A percentile compares a stretch with the other conserved stretches of the same genome.
Evolutionary conservation across 805 yeast species (phyloP).

Genomic region (Danielozyma ontarioensis): DNA sequence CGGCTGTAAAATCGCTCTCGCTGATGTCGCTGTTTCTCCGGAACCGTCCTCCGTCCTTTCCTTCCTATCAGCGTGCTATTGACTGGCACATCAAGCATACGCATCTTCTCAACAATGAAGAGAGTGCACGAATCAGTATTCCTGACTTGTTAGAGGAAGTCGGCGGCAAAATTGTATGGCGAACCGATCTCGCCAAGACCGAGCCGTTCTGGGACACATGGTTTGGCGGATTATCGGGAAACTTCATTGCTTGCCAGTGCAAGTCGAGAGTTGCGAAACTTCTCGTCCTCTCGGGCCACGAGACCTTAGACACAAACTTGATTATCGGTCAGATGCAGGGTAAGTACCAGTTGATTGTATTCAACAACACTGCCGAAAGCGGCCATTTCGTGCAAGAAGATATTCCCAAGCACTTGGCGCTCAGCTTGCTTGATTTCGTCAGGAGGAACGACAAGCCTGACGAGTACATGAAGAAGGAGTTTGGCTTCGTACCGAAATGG

Average conservation of each 20-base stretch:
- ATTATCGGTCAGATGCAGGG: conserved; percentile 99
- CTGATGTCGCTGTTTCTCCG: conserved; percentile 64
- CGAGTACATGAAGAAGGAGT: conserved; percentile 23
- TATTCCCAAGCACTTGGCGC: conserved; percentile 61
- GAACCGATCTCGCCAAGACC: conserved; percentile 57
- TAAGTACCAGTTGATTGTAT: conserved; percentile 80
- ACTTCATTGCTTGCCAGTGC: conserved; percentile 33
- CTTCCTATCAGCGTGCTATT: conserved; percentile 52
- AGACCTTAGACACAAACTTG: conserved; percentile 75
- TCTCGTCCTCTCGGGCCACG: conserved; percentile 82
- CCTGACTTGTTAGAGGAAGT: conserved; percentile 52
- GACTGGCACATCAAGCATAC: conserved; percentile 70
- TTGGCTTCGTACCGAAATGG: conserved; percentile 33
- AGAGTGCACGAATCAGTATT: conserved; percentile 71
- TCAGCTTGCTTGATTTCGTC: conserved; percentile 46
- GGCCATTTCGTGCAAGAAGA: conserved; percentile 98
- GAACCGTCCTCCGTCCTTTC: conserved; percentile 60
- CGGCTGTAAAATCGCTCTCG: conserved; percentile 66
- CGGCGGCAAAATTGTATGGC: conserved; percentile 44
- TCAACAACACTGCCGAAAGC: conserved; percentile 45
- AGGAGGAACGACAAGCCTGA: conserved; percentile 39
- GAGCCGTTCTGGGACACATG: conserved; percentile 73
- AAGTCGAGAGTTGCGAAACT: conserved; percentile 49
- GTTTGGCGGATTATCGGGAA: conserved; percentile 66
- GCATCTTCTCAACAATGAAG: conserved; percentile 46